phyloP scores from a whole-genome alignment of 306 rosid genomes.

The Sesbania bispinosa region DNA sequence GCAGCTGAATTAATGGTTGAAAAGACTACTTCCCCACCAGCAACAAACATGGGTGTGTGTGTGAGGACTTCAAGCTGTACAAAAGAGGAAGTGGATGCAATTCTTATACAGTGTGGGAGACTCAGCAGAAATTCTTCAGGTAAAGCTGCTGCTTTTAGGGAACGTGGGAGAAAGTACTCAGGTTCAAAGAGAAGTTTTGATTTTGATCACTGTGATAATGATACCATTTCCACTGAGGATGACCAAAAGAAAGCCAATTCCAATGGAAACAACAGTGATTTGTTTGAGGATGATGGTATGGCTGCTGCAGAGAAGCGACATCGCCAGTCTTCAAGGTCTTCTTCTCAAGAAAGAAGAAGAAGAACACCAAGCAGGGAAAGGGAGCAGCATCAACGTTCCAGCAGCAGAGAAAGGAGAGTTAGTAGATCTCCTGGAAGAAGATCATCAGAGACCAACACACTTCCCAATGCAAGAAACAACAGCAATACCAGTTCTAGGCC shows the following conservation, averaged over 20 bases:
- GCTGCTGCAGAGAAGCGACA: conserved; percentile 36
- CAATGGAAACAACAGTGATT: conserved; percentile 21
- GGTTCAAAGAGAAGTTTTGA: conserved; percentile 86
- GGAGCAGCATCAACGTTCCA: conserved; percentile 62
- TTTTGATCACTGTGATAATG: conserved; percentile 57
- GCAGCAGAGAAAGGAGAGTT: conserved; percentile 77
- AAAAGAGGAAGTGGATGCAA: conserved; percentile 92
- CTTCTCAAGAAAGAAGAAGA: conserved; percentile 65
- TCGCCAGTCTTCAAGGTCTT: conserved; percentile 48
- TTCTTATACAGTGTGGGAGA: conserved; percentile 92
- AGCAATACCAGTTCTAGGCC: conserved; percentile 39
- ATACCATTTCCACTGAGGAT: conserved; percentile 30
- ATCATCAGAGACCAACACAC: conserved; percentile 37
- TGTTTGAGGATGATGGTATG: conserved; percentile 28
- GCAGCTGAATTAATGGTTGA: conserved; percentile 5
- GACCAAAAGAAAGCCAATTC: conserved; percentile 23
- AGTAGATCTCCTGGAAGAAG: conserved; percentile 89
- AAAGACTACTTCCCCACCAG: too few species aligned
- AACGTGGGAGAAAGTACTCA: conserved; percentile 63
- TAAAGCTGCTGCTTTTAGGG: conserved; percentile 39
- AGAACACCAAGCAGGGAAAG: conserved; percentile 80
- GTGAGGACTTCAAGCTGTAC: conserved; percentile 86
- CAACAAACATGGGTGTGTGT: conserved; percentile 37
- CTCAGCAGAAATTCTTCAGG: conserved; percentile 95
- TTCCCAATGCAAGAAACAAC: conserved; percentile 18